A percentile compares a stretch with the other conserved stretches of the same genome.
phyloP scores from a whole-genome alignment of 805 yeast genomes.

The Blastobotrys robertii region DNA sequence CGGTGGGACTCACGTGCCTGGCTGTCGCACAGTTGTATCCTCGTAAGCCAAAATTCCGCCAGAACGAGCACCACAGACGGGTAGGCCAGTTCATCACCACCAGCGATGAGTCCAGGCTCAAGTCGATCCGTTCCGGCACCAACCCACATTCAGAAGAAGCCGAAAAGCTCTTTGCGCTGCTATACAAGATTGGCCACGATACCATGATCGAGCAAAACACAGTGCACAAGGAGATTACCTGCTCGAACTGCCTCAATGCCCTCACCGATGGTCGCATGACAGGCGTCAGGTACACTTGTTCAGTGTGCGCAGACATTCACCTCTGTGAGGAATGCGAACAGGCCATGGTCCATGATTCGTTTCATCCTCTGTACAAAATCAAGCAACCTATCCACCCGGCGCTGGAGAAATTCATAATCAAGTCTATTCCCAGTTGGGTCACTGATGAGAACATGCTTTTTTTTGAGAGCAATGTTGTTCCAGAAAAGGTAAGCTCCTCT shows the following conservation, averaged over 20 bases:
- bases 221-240: not conserved
- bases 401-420: conserved; percentile 4
- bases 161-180: not conserved
- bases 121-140: too few species aligned
- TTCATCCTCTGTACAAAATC: conserved; percentile 19
- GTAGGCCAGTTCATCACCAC: too few species aligned
- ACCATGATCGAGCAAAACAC: not conserved
- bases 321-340: conserved; percentile 37
- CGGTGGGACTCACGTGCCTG: too few species aligned
- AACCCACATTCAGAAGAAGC: not conserved
- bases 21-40: too few species aligned
- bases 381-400: conserved; percentile 5
- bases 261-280: conserved; percentile 20
- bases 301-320: conserved; percentile 41
- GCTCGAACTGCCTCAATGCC: conserved; percentile 27
- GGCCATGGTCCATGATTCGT: conserved; percentile 13
- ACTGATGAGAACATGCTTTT: conserved; percentile 4
- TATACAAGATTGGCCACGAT: not conserved
- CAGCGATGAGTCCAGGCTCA: too few species aligned
- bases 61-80: too few species aligned
- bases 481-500: not conserved
- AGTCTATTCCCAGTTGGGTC: not conserved
- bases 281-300: conserved; percentile 41
- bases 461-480: not conserved
- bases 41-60: too few species aligned